phyloP scores from a whole-genome alignment of 352 stramenopile species.

The Peronospora tabacina region DNA sequence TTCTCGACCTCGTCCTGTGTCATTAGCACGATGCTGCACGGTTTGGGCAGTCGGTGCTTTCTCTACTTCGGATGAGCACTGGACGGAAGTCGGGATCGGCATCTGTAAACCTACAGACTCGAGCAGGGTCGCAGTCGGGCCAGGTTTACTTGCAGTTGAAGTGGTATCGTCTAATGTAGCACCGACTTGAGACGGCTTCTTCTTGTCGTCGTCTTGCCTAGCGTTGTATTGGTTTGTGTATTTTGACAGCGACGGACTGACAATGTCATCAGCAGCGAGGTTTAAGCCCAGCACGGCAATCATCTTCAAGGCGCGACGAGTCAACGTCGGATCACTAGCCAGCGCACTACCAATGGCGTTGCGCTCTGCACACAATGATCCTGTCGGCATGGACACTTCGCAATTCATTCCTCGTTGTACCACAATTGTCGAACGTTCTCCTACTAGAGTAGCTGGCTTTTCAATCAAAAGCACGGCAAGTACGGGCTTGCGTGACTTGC shows the following conservation, averaged over 20 bases:
- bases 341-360: conserved; percentile 97
- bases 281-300: conserved; percentile 93
- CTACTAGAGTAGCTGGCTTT: conserved; percentile 43
- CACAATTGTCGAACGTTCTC: conserved; percentile 40
- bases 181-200: conserved; percentile 10
- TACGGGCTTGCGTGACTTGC: conserved; percentile 97
- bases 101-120: conserved; percentile 4
- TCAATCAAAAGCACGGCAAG: conserved; percentile 95
- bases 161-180: conserved; percentile 17
- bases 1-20: conserved; percentile 5
- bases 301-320: conserved; percentile 88
- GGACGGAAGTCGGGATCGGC: conserved; percentile 9
- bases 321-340: conserved; percentile 90
- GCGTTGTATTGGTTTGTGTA: conserved; percentile 5
- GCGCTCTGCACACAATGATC: conserved; percentile 94
- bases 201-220: conserved; percentile 10
- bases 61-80: conserved; percentile 10
- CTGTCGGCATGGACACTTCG: conserved; percentile 95
- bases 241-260: conserved; percentile 6
- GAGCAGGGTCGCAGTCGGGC: not conserved
- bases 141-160: conserved; percentile 25
- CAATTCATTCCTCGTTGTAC: conserved; percentile 98
- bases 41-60: not conserved
- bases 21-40: not conserved
- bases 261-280: conserved; percentile 25